These are phyloP conservation scores for Senna tora DNA, from an alignment of 306 rosid species.

Conservation along the genomic window DNA sequence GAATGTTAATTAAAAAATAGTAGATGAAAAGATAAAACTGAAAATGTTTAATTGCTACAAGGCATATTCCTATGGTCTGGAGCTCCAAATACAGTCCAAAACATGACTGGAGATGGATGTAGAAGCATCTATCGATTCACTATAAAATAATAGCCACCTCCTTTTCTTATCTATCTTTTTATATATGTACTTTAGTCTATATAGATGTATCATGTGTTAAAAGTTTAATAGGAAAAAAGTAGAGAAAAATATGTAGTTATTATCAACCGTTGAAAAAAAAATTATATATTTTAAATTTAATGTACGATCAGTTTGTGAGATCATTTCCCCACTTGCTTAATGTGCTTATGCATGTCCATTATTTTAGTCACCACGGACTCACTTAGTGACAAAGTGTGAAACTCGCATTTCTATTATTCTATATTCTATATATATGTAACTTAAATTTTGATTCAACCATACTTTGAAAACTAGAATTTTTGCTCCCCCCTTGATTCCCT, in stretches of 20 bases:
- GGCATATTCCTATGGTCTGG: conserved; percentile 33
- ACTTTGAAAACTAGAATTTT: not conserved
- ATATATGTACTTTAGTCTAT: too few relatives aligned
- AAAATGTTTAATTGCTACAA: not conserved
- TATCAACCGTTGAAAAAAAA: too few relatives aligned
- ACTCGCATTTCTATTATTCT: not conserved
- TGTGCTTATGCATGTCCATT: not conserved
- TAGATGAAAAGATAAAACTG: not conserved
- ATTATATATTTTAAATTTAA: too few relatives aligned
- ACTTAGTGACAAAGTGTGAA: not conserved
- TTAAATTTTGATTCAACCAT: not conserved
- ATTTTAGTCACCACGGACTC: not conserved
- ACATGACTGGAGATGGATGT: not conserved
- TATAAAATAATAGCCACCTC: not conserved
- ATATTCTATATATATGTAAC: too few relatives aligned
- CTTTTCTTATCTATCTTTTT: too few relatives aligned
- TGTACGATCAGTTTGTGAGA: too few relatives aligned
- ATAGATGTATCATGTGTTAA: too few relatives aligned
- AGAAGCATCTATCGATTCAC: not conserved
- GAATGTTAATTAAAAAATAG: too few relatives aligned
- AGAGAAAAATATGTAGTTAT: too few relatives aligned
- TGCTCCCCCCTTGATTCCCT: not conserved
- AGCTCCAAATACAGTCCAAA: conserved; percentile 27
- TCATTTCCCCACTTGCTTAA: too few relatives aligned
- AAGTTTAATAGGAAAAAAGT: too few relatives aligned